Evolutionary conservation across 2,329 filamentous ascomycete genomes (phyloP), one percentile per base, ranked within the genome.

Genomic region (Colletotrichum lentis): DNA sequence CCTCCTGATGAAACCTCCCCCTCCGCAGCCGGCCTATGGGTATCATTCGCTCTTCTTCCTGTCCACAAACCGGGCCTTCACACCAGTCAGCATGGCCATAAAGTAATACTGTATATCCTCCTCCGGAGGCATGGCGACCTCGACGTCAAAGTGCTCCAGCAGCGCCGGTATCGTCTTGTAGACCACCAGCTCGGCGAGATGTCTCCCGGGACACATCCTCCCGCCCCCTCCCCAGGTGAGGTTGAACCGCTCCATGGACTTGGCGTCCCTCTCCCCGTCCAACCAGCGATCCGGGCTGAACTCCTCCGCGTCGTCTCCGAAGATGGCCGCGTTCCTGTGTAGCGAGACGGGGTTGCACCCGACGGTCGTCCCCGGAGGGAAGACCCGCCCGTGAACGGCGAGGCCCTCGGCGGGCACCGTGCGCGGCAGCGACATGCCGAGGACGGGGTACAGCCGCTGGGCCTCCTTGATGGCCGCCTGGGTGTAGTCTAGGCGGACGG

Each of bases 161-260:
- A 87, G 66, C 0, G 77, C 73, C 0, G 80, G 73, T 0, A 86
- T 75, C 0, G 80, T 75, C 71, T 84, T 85, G 58, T 76, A 77
- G 0, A 87, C 75, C 2, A 86, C 74, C 63, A 87, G 70, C 72
- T 86, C 84, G 0, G 84, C 85, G 12, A 87, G 74, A 49, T 84
- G 79, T 3, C 82, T 74, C 0, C 85, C 85, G 0, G 85, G 85
- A 64, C 85, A 87, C 0, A 79, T 81, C 41, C 84, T 78, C 3
- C 80, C 78, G 3, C 85, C 83, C 2, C 83, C 84, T 3, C 85
- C 85, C 82, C 83, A 87, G 6, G 78, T 82, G 7, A 87, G 75
- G 67, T 80, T 86, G 56, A 76, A 79, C 16, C 83, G 76, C 18
- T 86, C 83, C 80, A 85, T 85, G 14, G 67, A 71, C 31, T 78